These are phyloP conservation scores for Metschnikowia koreensis DNA, from an alignment of 805 yeast genomes.

Conservation along the genomic window DNA sequence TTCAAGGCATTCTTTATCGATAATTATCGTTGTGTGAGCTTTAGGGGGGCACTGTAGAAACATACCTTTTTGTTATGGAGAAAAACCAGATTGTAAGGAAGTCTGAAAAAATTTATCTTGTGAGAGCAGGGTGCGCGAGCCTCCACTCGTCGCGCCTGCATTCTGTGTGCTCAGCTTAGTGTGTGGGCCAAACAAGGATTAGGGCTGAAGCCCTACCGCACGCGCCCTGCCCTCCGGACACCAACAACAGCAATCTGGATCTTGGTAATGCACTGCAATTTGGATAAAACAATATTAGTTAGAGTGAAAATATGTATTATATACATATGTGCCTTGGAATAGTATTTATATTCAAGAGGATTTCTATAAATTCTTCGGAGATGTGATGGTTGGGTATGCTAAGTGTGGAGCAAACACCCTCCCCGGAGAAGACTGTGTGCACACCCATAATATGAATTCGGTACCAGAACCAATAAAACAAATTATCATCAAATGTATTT, in stretches of 20 bases:
- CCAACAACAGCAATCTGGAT: too few species aligned
- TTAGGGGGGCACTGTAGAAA: conserved; percentile 5
- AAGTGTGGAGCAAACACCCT: too few species aligned
- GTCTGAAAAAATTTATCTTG: conserved; percentile 17
- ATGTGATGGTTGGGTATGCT: too few species aligned
- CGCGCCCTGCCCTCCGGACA: background rate
- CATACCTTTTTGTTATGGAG: conserved; percentile 21
- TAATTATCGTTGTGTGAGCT: background rate
- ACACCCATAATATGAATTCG: too few species aligned
- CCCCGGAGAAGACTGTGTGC: too few species aligned
- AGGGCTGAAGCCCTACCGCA: conserved; percentile 17
- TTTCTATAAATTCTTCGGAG: too few species aligned
- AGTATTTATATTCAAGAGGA: too few species aligned
- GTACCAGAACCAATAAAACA: too few species aligned
- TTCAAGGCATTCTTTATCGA: background rate
- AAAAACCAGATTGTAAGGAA: conserved; percentile 10
- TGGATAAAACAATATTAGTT: too few species aligned
- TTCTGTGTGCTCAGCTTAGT: conserved; percentile 4
- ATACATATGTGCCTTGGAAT: too few species aligned
- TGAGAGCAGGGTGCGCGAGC: conserved; percentile 13
- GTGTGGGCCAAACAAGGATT: conserved; percentile 5
- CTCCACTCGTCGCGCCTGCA: conserved; percentile 10
- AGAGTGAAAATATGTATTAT: background rate
- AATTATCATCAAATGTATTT: too few species aligned
- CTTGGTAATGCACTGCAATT: too few species aligned